Evolutionary conservation across 129 eudicot genomes (phyloP), one percentile per base, ranked within the genome.

Genomic region (Apium graveolens): DNA sequence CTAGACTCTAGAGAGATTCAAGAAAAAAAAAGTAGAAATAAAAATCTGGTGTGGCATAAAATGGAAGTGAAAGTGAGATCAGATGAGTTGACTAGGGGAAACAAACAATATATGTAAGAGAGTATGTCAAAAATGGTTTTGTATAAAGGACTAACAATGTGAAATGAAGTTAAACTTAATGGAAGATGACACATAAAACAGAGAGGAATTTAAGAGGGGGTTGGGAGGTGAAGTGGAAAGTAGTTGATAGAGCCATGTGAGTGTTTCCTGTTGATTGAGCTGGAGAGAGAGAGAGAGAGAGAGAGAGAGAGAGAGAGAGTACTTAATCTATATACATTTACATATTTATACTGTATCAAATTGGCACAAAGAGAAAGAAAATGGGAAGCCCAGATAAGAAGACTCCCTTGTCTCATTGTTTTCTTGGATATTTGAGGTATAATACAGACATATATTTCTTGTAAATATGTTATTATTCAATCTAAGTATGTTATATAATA

Each of bases 11-110:
- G 9, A 66, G 39, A 63, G 13, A 2, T 63, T 31, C 2, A 63
- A 31, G 68, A 68, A 32, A 38, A 73, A 80, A 76, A 26, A n/a
- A 77, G 65, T 20, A 38, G 21, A 57, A 41, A 44, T 43, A 44
- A 78, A 84, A 85, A 80, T 85, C 87, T 87, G 83, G 81, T 49
- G n/a, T 69, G 57, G 49, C n/a, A 18, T n/a, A 60, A 44, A 73
- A 42, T 27, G 70, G 57, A 73, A 74, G 51, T 65, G 84, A 81
- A 29, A 82, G 78, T 77, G 80, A 48, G 80, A 76, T 60, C 62
- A 60, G 48, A 76, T 71, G 60, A 43, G 84, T 73, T 80, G 76
- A 60, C 68, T 26, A 60, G 14, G 10, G 34, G 6, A 60, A 60
- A 60, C 16, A 60, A 10, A 11, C 32, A n/a, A 60, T 60, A 34